These are phyloP conservation scores for Aspergillus quadricinctus DNA, from an alignment of 2,329 filamentous ascomycete genomes.

Conservation along the genomic window DNA sequence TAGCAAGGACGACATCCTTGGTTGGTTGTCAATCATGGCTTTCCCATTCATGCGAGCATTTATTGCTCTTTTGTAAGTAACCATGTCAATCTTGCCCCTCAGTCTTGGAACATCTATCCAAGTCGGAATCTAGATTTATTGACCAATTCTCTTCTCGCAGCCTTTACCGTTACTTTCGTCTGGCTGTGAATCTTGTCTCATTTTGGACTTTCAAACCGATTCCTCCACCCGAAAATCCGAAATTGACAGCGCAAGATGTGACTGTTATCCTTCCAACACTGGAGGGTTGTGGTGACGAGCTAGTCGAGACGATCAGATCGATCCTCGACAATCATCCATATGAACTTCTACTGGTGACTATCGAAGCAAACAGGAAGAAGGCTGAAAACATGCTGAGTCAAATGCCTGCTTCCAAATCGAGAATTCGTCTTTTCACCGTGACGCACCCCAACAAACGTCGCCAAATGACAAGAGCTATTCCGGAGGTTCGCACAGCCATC, in stretches of 20 bases:
- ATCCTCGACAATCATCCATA: conserved; percentile 54
- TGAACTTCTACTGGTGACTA: conserved; percentile 80
- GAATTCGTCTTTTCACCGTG: conserved; percentile 70
- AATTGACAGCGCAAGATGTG: conserved; percentile 74
- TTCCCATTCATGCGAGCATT: conserved; percentile 39
- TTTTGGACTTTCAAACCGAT: conserved; percentile 86
- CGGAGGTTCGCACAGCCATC: conserved; percentile 75
- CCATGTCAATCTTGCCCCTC: conserved; percentile 6
- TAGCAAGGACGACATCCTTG: conserved; percentile 1
- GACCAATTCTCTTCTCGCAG: conserved; percentile 43
- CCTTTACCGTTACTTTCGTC: conserved; percentile 80
- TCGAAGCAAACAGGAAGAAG: conserved; percentile 69
- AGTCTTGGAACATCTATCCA: background rate
- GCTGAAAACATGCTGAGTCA: conserved; percentile 58
- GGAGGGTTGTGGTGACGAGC: conserved; percentile 77
- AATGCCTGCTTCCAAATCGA: conserved; percentile 56
- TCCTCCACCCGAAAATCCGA: conserved; percentile 75
- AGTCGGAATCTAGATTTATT: conserved; percentile 3
- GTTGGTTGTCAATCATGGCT: conserved; percentile 24
- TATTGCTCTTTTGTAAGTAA: conserved; percentile 39
- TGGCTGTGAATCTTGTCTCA: conserved; percentile 78
- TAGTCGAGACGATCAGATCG: conserved; percentile 69
- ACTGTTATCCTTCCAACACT: conserved; percentile 93
- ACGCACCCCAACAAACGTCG: conserved; percentile 90
- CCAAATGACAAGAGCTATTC: conserved; percentile 87